phyloP scores from a whole-genome alignment of 768 basidiomycete genomes.

The Mycena epipterygia region DNA sequence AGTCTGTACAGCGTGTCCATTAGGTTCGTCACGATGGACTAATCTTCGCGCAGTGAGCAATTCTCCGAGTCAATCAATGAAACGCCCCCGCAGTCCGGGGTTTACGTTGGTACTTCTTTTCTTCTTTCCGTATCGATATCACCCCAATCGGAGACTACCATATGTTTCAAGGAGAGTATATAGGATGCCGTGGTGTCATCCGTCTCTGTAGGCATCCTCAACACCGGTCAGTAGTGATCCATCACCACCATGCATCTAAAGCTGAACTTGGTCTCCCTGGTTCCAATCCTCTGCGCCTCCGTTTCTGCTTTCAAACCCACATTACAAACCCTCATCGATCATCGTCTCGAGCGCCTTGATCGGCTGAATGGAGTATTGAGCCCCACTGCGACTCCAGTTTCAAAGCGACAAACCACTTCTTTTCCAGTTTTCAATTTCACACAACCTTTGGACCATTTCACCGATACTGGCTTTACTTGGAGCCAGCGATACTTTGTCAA shows the following conservation, averaged over 20 bases:
- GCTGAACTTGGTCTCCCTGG: constrained; percentile 20
- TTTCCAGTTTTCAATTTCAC: constrained; percentile 58
- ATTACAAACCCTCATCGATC: constrained; percentile 23
- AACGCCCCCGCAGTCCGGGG: background rate
- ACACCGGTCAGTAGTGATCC: constrained; percentile 15
- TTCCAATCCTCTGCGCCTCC: constrained; percentile 21
- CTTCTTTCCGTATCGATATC: constrained; percentile 21
- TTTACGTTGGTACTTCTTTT: constrained; percentile 13
- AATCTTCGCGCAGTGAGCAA: background rate
- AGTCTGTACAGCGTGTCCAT: constrained; percentile 13
- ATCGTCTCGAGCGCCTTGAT: constrained; percentile 27
- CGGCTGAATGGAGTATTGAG: constrained; percentile 21
- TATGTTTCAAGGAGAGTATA: constrained; percentile 14
- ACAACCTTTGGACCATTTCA: constrained; percentile 90
- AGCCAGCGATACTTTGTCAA: constrained; percentile 94
- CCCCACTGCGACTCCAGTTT: constrained; percentile 11
- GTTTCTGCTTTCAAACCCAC: constrained; percentile 28
- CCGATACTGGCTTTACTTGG: constrained; percentile 72
- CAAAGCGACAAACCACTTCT: constrained; percentile 27
- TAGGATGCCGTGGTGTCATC: constrained; percentile 9
- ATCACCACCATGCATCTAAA: constrained; percentile 27
- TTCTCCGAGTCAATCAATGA: background rate
- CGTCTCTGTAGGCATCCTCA: constrained; percentile 14
- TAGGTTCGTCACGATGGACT: constrained; percentile 2
- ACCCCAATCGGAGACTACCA: constrained; percentile 14